Conservation (phyloP, 805 yeast genomes). For the Phaffomyces opuntiae region DNA sequence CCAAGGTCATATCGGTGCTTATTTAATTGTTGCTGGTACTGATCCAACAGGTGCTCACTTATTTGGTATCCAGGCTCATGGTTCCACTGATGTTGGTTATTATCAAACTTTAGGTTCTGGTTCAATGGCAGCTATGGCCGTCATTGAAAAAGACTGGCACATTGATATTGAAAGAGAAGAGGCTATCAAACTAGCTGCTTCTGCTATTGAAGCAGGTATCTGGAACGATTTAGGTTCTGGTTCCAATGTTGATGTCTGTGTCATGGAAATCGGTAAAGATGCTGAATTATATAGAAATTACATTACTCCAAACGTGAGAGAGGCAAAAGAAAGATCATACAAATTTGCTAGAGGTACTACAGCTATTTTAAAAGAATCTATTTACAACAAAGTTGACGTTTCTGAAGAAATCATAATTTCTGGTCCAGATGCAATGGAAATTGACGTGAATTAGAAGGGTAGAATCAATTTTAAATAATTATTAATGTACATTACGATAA, state of each 20-base stretch:
- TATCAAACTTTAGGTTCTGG: conserved; percentile 94
- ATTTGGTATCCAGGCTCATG: conserved; percentile 94
- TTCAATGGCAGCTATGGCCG: conserved; percentile 97
- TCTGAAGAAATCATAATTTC: conserved; percentile 41
- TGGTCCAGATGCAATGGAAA: conserved; percentile 40
- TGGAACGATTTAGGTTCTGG: conserved; percentile 99
- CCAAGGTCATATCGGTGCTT: conserved; percentile 97
- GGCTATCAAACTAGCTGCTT: conserved; percentile 85
- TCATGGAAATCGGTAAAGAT: conserved; percentile 88
- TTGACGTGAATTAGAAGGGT: conserved; percentile 28
- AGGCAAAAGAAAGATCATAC: conserved; percentile 72
- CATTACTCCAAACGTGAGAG: conserved; percentile 86
- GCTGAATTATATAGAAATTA: conserved; percentile 82
- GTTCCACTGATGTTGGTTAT: conserved; percentile 93
- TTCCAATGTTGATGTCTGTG: conserved; percentile 95
- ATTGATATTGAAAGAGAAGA: conserved; percentile 74
- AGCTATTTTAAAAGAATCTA: conserved; percentile 64
- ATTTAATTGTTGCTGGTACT: conserved; percentile 94
- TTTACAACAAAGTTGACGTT: conserved; percentile 59
- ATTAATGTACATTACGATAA: conserved; percentile 5
- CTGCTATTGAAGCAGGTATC: conserved; percentile 95
- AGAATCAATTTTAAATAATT: not conserved
- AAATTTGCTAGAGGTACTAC: conserved; percentile 93
- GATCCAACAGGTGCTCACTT: conserved; percentile 96
- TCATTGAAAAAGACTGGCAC: conserved; percentile 83